Evolutionary conservation across 352 stramenopile genomes (phyloP), one percentile per base, ranked within the genome.

Genomic region (Globisporangium viniferum): DNA sequence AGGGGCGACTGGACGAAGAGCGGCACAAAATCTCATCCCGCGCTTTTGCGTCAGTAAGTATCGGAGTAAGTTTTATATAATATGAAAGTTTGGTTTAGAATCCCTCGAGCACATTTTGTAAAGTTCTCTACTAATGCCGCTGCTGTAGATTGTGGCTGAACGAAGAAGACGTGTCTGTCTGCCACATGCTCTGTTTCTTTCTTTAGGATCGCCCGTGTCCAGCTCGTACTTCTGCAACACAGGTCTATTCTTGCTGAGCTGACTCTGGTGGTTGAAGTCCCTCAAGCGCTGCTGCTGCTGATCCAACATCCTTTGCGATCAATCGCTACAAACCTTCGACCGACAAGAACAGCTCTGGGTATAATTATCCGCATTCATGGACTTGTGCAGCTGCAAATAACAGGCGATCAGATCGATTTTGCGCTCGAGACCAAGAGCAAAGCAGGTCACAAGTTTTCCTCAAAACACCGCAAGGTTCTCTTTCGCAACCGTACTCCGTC

Each of bases 1-100:
- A 29, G 31, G 22, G 24, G 24, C 24, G 29, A 22, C 15, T 31
- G 55, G 55, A 46, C 55, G 20, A 60, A 60, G 31, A 35, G 55
- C 55, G 14, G 46, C 20, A 10, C 15, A 14, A 41, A 29, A 36
- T 60, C 31, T 44, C 22, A 44, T 60, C 55, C 31, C 9, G 55
- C 31, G 29, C 18, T 22, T 46, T 46, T 35, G 15, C 8, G 18
- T 27, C 15, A 60, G 31, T 58, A 33, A 35, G 22, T 24, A 62
- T 39, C 33, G 33, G 56, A 46, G 56, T 62, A 62, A 62, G 56
- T 62, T 62, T 60, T 62, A 62, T 62, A 62, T 49, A 62, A 62
- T 62, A 49, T 62, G 56, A 62, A 62, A 61, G 33, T 48, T 61
- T 39, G 56, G 22, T 62, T 49, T 62, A 62, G 56, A 62, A 62